Evolutionary conservation across 805 yeast genomes (phyloP), one percentile per base, ranked within the genome.

Genomic region (Candida broadrunensis): DNA sequence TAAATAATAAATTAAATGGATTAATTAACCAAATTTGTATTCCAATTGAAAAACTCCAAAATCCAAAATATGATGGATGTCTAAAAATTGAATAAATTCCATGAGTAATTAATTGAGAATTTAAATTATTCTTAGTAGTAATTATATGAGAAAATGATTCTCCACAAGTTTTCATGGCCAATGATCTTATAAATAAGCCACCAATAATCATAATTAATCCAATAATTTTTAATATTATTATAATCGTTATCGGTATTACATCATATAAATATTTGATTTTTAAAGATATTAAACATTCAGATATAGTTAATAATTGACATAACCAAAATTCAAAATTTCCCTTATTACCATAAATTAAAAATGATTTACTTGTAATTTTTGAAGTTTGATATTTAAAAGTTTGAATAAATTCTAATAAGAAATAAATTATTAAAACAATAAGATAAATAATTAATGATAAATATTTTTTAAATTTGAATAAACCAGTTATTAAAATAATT

Each of bases 31-130:
- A 44, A 8, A 61, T 18, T 44, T 66, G 67, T 38, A 54, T 38
- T 8, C 73, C 73, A 23, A 59, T 46, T 11, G 52, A 63, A 35
- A 58, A 59, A n/a, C 55, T 36, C 45, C 61, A 57, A 43, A 65
- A 67, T 30, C 73, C 73, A 6, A 62, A 35, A 42, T 68, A 68
- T 38, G 70, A 61, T 14, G 73, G 73, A 42, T 68, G 73, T 37
- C 73, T 44, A 20, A 52, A 39, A 43, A 44, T 47, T 6, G 44
- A 27, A 42, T 62, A 68, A n/a, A 65, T 42, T 1, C 73, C 73
- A 12, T 35, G 32, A 11, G 70, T 65, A 20, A 67, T 56, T 25
- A 68, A 47, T 35, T 33, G 36, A 9, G 46, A 47, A 19, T 44
- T 41, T 7, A 29, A 24, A 7, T 35, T 35, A 11, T 44, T 37